These are phyloP conservation scores for Hordeum vulgare DNA, from an alignment of 176 grass and related monocot genomes.

Conservation along the genomic window DNA sequence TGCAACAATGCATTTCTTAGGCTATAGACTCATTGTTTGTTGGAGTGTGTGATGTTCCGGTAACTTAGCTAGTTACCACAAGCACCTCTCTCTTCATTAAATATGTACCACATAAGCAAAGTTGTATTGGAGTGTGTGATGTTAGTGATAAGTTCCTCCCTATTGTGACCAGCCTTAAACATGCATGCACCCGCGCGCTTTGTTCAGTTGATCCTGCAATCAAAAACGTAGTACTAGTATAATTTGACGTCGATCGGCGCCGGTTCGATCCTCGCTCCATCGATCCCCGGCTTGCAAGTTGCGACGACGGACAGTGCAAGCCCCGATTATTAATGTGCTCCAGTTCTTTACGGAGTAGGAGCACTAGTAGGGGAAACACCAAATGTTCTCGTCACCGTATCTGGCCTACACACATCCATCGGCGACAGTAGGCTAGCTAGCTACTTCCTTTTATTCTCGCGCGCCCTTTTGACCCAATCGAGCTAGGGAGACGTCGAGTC, in stretches of 20 bases:
- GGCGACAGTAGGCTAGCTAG: neutral
- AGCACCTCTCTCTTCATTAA: too few relatives aligned
- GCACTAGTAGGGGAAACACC: neutral
- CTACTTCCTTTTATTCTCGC: neutral
- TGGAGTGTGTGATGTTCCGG: too few relatives aligned
- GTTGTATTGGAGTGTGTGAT: too few relatives aligned
- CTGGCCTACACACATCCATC: neutral
- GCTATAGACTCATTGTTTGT: too few relatives aligned
- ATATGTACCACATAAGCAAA: too few relatives aligned
- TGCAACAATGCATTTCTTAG: too few relatives aligned
- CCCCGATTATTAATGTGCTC: neutral
- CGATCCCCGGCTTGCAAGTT: neutral
- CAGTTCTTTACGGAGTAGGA: neutral
- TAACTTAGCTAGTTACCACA: too few relatives aligned
- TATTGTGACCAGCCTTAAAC: too few relatives aligned
- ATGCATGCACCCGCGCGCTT: neutral
- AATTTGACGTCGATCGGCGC: neutral
- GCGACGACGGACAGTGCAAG: neutral
- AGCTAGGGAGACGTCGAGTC: neutral
- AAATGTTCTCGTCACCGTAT: neutral
- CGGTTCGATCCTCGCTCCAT: neutral
- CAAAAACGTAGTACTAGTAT: neutral
- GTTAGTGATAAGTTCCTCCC: too few relatives aligned
- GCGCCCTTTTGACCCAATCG: neutral
- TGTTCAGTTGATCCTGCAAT: neutral